Percentiles rank a stretch among this genome's conserved stretches.
Conservation (phyloP, 495 filamentous ascomycete species). For the Neurospora sp. region DNA sequence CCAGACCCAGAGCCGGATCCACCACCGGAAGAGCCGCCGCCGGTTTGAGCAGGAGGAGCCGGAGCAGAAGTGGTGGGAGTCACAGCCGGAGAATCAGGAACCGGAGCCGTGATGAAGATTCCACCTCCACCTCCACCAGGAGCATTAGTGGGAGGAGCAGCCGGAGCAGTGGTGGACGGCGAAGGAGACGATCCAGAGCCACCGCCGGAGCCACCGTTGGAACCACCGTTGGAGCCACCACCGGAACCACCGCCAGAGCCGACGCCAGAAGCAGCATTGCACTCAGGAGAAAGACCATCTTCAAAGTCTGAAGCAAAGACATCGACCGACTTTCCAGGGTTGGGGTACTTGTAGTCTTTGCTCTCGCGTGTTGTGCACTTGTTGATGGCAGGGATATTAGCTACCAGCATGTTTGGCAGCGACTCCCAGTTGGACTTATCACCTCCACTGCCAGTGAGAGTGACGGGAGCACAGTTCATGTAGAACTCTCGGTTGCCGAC, state of each 20-base stretch:
- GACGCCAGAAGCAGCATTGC: background rate
- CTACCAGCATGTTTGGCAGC: constrained; percentile 72
- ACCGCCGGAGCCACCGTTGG: background rate
- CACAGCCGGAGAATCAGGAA: background rate
- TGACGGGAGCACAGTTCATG: constrained; percentile 82
- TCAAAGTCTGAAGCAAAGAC: constrained; percentile 7
- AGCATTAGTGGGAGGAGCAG: constrained; percentile 2
- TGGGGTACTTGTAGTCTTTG: constrained; percentile 41
- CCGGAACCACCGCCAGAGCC: constrained; percentile 13
- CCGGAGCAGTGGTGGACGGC: constrained; percentile 1
- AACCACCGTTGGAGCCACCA: background rate
- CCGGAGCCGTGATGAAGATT: constrained; percentile 49
- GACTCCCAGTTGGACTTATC: constrained; percentile 37
- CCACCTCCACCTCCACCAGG: constrained; percentile 46
- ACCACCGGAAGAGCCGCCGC: background rate
- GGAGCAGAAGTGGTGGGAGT: constrained; percentile 1
- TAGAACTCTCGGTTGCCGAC: constrained; percentile 87
- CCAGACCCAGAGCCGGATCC: constrained; percentile 11
- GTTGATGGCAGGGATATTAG: constrained; percentile 49
- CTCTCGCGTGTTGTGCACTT: constrained; percentile 38
- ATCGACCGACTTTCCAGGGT: constrained; percentile 46
- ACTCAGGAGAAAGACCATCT: constrained; percentile 10
- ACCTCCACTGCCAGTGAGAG: constrained; percentile 46
- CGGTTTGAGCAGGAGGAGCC: background rate
- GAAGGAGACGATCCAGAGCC: background rate